A percentile compares a stretch with the other conserved stretches of the same genome.
Evolutionary conservation across 1,284 basidiomycete genomes (phyloP).

Genomic region (Kwoniella shivajii): DNA sequence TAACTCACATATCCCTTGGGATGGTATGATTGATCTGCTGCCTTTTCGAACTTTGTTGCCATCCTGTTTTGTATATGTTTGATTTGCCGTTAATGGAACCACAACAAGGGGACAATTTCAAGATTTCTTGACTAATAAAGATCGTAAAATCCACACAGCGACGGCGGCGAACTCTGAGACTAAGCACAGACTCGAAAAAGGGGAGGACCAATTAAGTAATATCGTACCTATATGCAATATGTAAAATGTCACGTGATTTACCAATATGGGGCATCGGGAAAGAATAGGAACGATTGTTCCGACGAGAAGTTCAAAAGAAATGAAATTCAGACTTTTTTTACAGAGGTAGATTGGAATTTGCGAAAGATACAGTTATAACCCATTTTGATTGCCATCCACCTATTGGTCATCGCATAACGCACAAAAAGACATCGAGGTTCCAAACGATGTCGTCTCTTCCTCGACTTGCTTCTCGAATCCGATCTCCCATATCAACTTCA

Average conservation of each 20-base stretch:
- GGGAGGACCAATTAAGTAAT: too few species aligned
- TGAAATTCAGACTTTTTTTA: background rate
- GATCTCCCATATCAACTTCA: slow-evolving; percentile 1
- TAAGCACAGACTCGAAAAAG: too few species aligned
- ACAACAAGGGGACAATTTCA: too few species aligned
- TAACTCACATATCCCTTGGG: slow-evolving; percentile 24
- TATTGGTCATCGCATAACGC: background rate
- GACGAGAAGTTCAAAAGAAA: too few species aligned
- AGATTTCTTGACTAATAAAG: too few species aligned
- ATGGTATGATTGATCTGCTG: slow-evolving; percentile 18
- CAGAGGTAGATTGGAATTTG: background rate
- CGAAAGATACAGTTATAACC: background rate
- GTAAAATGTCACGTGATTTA: too few species aligned
- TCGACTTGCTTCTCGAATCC: slow-evolving; percentile 8
- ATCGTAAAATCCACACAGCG: too few species aligned
- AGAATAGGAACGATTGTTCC: slow-evolving; percentile 2
- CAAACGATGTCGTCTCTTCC: slow-evolving; percentile 15
- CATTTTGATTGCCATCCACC: background rate
- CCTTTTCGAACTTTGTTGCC: slow-evolving; percentile 4
- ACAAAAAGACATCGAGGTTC: slow-evolving; percentile 1
- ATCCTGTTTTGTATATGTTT: background rate
- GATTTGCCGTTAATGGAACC: too few species aligned
- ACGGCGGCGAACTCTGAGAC: too few species aligned
- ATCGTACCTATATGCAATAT: too few species aligned
- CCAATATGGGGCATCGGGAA: too few species aligned